Evolutionary conservation across 495 filamentous ascomycete species (phyloP).

Genomic region (Hypoxylon subgilvum): DNA sequence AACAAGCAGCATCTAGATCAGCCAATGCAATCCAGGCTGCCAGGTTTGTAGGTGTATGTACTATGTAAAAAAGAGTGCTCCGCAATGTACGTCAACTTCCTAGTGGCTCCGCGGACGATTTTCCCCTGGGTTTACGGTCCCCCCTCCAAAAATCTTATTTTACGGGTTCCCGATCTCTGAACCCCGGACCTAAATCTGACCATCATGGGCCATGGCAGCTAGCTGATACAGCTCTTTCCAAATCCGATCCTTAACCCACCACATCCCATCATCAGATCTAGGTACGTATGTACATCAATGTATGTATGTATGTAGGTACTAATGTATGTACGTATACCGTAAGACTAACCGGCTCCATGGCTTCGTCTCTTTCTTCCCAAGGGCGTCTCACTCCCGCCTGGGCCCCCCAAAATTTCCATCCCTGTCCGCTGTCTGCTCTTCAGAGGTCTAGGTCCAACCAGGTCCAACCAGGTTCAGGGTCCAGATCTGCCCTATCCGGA

Average conservation of each 20-base stretch:
- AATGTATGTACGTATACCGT: no score
- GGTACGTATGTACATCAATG: slow-evolving; percentile 12
- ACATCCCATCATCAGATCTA: slow-evolving; percentile 17
- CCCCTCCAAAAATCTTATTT: slow-evolving; percentile 40
- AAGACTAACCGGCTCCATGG: background rate
- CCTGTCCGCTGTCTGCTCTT: slow-evolving; percentile 18
- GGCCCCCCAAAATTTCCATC: slow-evolving; percentile 4
- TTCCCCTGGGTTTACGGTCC: slow-evolving; percentile 15
- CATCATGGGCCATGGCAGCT: slow-evolving; percentile 39
- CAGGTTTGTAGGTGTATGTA: no score
- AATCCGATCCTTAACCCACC: slow-evolving; percentile 21
- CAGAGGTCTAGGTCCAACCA: slow-evolving; percentile 6
- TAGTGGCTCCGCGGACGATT: slow-evolving; percentile 20
- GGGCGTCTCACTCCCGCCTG: background rate
- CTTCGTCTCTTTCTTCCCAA: slow-evolving; percentile 6
- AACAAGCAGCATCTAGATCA: slow-evolving; percentile 17
- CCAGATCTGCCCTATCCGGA: slow-evolving; percentile 5
- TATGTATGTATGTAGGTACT: no score
- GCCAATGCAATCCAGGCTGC: slow-evolving; percentile 27
- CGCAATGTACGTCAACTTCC: slow-evolving; percentile 35
- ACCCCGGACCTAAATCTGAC: slow-evolving; percentile 28
- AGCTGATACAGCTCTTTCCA: slow-evolving; percentile 21
- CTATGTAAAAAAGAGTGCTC: slow-evolving; percentile 25
- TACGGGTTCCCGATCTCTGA: slow-evolving; percentile 44
- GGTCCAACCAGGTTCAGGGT: slow-evolving; percentile 26